Evolutionary conservation across 139 green algal species (phyloP).

Genomic region (Chlamydomonas eustigma): DNA sequence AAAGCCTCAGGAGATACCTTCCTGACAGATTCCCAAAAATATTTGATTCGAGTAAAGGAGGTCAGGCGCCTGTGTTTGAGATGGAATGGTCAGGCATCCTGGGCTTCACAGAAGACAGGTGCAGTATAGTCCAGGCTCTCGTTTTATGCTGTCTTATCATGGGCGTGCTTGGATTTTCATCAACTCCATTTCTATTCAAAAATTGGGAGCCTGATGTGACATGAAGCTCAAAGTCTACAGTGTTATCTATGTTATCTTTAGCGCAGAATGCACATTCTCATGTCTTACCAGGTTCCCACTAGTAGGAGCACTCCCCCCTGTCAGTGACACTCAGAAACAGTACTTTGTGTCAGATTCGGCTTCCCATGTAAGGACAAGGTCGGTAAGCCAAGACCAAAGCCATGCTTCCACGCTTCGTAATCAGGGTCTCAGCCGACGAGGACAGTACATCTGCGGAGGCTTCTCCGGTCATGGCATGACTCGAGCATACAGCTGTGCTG

Average conservation of each 20-base stretch:
- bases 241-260: background rate
- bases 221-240: background rate
- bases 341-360: too few species aligned
- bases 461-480: conserved; percentile 35
- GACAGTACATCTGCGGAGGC: conserved; percentile 21
- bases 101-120: conserved; percentile 28
- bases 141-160: too few species aligned
- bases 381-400: background rate
- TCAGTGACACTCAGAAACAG: background rate
- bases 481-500: conserved; percentile 23
- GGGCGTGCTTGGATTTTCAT: too few species aligned
- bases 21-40: conserved; percentile 8
- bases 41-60: background rate
- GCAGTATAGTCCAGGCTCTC: background rate
- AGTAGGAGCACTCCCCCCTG: background rate
- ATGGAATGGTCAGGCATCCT: conserved; percentile 34
- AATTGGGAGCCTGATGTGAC: too few species aligned
- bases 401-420: too few species aligned
- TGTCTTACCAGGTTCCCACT: background rate
- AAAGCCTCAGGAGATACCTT: conserved; percentile 18
- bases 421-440: too few species aligned
- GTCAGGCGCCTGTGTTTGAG: background rate
- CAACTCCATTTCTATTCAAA: too few species aligned
- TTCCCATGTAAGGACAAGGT: background rate
- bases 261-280: background rate